Conservation (phyloP, 2,329 filamentous ascomycete species). For the Colletotrichum nymphaeae region DNA sequence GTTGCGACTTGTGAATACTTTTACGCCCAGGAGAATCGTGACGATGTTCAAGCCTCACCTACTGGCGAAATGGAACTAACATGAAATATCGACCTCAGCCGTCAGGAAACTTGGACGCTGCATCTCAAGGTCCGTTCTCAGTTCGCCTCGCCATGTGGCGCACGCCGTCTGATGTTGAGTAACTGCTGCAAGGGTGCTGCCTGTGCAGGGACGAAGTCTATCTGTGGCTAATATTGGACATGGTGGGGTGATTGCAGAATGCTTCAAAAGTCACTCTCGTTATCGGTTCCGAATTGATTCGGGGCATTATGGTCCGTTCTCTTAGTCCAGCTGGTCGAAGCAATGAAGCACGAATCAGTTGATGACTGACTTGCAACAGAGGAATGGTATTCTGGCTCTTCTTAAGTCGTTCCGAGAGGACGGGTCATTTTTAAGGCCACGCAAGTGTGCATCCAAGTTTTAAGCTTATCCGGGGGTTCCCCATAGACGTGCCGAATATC, state of each 20-base stretch:
- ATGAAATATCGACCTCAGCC: not conserved
- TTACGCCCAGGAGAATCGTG: not conserved
- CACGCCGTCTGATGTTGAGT: not conserved
- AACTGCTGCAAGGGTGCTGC: not conserved
- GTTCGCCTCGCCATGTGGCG: no score
- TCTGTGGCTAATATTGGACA: not conserved
- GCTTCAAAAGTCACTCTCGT: not conserved
- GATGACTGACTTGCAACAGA: not conserved
- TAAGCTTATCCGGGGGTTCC: not conserved
- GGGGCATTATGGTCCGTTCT: not conserved
- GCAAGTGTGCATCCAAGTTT: not conserved
- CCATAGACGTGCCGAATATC: not conserved
- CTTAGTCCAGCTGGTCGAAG: not conserved
- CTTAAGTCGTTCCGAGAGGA: not conserved
- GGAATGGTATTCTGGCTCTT: not conserved
- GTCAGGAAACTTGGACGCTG: not conserved
- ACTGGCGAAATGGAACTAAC: not conserved
- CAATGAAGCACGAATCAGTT: not conserved
- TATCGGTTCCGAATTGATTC: not conserved
- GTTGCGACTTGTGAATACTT: not conserved
- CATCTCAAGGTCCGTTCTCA: not conserved
- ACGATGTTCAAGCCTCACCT: not conserved
- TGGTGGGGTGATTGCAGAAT: not conserved
- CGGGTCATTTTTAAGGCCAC: not conserved
- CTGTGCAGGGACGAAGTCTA: not conserved